Percentiles rank a stretch among this genome's conserved stretches.
These are phyloP conservation scores for Tetradesmus lagerheimii DNA, from an alignment of 139 green algal species.

Conservation along the genomic window DNA sequence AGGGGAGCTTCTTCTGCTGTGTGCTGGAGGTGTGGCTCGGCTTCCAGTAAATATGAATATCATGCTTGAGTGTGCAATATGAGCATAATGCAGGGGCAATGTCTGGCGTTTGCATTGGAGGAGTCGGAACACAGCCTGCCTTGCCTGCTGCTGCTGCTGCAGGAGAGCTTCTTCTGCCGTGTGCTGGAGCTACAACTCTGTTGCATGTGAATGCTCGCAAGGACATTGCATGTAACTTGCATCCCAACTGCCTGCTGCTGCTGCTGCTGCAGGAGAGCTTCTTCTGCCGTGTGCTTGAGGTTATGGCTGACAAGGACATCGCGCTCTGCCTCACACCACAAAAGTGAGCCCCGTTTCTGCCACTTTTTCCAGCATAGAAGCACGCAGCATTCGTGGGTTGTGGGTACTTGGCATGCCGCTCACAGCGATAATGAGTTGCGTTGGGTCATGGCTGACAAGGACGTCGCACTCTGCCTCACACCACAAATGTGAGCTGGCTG, in stretches of 20 bases:
- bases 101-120: no score
- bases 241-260: not conserved
- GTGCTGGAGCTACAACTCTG: no score
- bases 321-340: slow-evolving; percentile 62
- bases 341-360: slow-evolving; percentile 48
- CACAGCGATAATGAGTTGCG: no score
- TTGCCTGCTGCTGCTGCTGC: not conserved
- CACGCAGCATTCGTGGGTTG: no score
- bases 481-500: not conserved
- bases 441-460: not conserved
- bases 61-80: no score
- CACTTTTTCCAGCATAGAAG: no score
- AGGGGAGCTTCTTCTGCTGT: slow-evolving; percentile 75
- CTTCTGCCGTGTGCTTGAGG: slow-evolving; percentile 70
- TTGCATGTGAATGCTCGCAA: slow-evolving; percentile 53
- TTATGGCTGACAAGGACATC: slow-evolving; percentile 51
- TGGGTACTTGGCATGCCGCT: no score
- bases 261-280: slow-evolving; percentile 53
- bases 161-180: slow-evolving; percentile 53
- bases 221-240: slow-evolving; percentile 40
- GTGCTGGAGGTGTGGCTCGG: slow-evolving; percentile 48
- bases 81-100: no score
- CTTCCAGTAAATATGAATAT: no score
- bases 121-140: no score
- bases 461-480: not conserved